Evolutionary conservation across 169 alveolate genomes (phyloP), one percentile per base, ranked within the genome.

Genomic region (Neospora caninum): DNA sequence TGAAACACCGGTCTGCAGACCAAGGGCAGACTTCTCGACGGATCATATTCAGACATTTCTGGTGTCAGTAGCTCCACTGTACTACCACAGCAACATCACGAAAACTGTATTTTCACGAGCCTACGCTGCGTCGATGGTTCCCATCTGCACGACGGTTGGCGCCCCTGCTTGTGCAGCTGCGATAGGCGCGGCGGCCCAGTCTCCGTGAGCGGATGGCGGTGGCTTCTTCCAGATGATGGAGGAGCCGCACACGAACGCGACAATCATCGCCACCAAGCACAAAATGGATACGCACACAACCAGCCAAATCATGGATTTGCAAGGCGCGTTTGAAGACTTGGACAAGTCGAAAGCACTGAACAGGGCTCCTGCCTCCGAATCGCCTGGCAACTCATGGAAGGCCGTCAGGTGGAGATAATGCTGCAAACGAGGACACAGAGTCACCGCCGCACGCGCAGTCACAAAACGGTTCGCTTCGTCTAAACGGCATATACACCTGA

Each of bases 371-470:
- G n/a, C 27, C 18, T 73, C 84, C 18, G 20, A 18, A 43, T 73
- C 84, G 27, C 39, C 42, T 36, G 45, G 45, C 18, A 73, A 73
- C 43, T 41, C 10, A 36, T 73, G 39, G 27, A 73, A 73, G 39
- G 84, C 84, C 43, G 84, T 73, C 84, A 73, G 27, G 45, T 73
- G 39, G 43, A 73, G 45, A n/a, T 73, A 73, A 36, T n/a, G 84
- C 84, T 73, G 84, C 84, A 73, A 69, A n/a, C 80, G 18, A 29
- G 18, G 25, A 16, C 31, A 4, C 31, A n/a, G 13, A n/a, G 9
- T 29, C 80, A 69, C 80, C 9, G 18, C 80, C 41, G 41, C 31
- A 69, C 80, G 18, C 80, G 9, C 41, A 7, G 80, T 25, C 80
- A 69, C 41, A 49, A 13, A 49, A 4, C 58, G 58, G 22, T 7